A percentile compares a stretch with the other conserved stretches of the same genome.
phyloP scores from a whole-genome alignment of 192 early-diverging fungal species.

The Gaertneriomyces semiglobifer region DNA sequence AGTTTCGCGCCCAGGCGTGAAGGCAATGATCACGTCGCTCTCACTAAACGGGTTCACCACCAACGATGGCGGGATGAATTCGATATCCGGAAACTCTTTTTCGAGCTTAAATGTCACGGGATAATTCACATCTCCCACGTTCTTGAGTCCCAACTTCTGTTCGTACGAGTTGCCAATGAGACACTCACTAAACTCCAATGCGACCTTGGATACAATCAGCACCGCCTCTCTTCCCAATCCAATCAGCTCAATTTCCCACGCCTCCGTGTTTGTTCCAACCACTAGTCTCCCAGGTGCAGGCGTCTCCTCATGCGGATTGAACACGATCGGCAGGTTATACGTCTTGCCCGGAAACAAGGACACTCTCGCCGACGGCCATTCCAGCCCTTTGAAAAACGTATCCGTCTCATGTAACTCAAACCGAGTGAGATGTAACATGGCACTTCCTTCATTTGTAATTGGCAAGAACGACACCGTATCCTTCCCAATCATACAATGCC shows the following conservation, averaged over 20 bases:
- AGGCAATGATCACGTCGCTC: constrained; percentile 47
- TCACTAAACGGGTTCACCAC: constrained; percentile 58
- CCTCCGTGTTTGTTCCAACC: constrained; percentile 51
- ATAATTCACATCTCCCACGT: constrained; percentile 68
- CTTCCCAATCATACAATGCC: constrained; percentile 67
- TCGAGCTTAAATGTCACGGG: constrained; percentile 59
- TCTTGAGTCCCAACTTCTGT: constrained; percentile 61
- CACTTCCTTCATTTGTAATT: constrained; percentile 64
- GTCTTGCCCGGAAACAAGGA: constrained; percentile 54
- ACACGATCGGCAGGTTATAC: constrained; percentile 58
- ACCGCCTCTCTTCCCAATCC: constrained; percentile 62
- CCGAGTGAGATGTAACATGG: constrained; percentile 53
- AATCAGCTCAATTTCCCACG: constrained; percentile 60
- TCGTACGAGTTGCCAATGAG: constrained; percentile 65
- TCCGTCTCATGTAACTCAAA: constrained; percentile 58
- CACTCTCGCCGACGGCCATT: constrained; percentile 49
- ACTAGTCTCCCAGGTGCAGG: constrained; percentile 50
- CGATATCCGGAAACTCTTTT: constrained; percentile 50
- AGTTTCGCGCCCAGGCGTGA: constrained; percentile 47
- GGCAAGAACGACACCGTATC: constrained; percentile 57
- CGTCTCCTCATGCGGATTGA: constrained; percentile 64
- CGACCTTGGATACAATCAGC: constrained; percentile 58
- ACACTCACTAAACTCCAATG: constrained; percentile 59
- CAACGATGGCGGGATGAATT: constrained; percentile 50
- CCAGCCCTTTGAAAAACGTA: constrained; percentile 56